A percentile compares a stretch with the other conserved stretches of the same genome.
Conservation (phyloP, 192 early-diverging fungal genomes). For the Geosiphon pyriformis region DNA sequence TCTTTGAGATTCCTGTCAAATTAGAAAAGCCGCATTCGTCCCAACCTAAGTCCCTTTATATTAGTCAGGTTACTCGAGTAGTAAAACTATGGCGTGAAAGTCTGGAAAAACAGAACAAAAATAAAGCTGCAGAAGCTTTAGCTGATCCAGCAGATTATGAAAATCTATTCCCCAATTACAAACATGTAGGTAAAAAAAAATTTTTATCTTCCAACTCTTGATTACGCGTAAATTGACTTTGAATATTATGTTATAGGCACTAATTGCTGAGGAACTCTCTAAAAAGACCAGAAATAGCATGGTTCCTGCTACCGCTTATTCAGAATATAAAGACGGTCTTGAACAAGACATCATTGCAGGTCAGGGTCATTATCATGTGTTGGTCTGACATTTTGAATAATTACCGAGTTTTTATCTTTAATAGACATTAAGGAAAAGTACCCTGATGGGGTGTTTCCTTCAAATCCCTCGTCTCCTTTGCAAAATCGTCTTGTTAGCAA, state of each 20-base stretch:
- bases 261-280: slow-evolving; percentile 50
- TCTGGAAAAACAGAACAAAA: slow-evolving; percentile 61
- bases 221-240: not conserved
- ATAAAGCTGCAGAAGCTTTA: slow-evolving; percentile 82
- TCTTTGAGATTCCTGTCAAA: not conserved
- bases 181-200: slow-evolving; percentile 29
- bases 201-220: not conserved
- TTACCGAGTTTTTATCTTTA: not conserved
- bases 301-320: slow-evolving; percentile 46
- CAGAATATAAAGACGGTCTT: slow-evolving; percentile 51
- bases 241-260: slow-evolving; percentile 11
- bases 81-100: slow-evolving; percentile 76
- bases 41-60: not conserved
- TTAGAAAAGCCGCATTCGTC: not conserved
- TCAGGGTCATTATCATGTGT: too few relatives aligned
- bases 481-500: slow-evolving; percentile 14
- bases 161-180: slow-evolving; percentile 84
- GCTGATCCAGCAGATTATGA: slow-evolving; percentile 78
- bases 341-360: slow-evolving; percentile 55
- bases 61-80: slow-evolving; percentile 55
- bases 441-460: slow-evolving; percentile 18
- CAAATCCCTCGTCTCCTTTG: slow-evolving; percentile 14
- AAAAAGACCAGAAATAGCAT: slow-evolving; percentile 27
- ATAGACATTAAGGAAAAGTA: slow-evolving; percentile 24
- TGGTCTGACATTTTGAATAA: not conserved